Evolutionary conservation across 768 basidiomycete species (phyloP).

Genomic region (Mrakia gelida): DNA sequence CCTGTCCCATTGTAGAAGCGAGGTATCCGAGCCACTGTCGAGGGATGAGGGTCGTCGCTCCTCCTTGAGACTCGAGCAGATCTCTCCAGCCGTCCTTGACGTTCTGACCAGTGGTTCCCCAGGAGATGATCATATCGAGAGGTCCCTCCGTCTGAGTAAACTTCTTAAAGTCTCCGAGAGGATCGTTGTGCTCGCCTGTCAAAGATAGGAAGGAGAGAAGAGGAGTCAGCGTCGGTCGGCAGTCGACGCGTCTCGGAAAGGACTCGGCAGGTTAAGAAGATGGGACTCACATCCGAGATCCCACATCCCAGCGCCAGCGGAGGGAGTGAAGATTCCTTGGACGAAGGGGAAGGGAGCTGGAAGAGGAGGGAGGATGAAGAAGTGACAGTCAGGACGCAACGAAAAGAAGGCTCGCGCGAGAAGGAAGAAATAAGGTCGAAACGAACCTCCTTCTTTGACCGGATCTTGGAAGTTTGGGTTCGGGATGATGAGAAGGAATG

Average conservation of each 20-base stretch:
- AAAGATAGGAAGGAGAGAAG: background rate
- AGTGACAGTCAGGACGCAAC: conserved; percentile 27
- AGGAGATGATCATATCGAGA: conserved; percentile 40
- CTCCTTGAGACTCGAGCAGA: conserved; percentile 22
- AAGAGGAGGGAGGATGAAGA: background rate
- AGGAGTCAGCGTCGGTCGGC: background rate
- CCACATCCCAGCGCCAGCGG: conserved; percentile 39
- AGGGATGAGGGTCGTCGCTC: background rate
- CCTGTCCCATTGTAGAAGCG: conserved; percentile 42
- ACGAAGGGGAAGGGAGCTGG: conserved; percentile 20
- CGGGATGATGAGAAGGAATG: conserved; percentile 39
- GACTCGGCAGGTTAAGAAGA: background rate
- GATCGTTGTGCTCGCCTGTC: conserved; percentile 37
- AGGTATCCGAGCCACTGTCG: conserved; percentile 37
- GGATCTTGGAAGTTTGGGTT: conserved; percentile 25
- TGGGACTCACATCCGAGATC: conserved; percentile 36
- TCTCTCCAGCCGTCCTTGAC: conserved; percentile 37
- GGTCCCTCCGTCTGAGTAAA: conserved; percentile 42
- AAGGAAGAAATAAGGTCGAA: background rate
- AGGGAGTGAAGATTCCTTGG: conserved; percentile 34
- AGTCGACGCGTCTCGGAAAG: background rate
- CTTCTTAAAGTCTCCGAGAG: conserved; percentile 40
- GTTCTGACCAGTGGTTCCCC: conserved; percentile 37
- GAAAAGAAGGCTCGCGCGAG: background rate
- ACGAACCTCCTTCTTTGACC: conserved; percentile 29